A percentile compares a stretch with the other conserved stretches of the same genome.
Conservation (phyloP, 495 filamentous ascomycete species). For the Annulohypoxylon bovei region DNA sequence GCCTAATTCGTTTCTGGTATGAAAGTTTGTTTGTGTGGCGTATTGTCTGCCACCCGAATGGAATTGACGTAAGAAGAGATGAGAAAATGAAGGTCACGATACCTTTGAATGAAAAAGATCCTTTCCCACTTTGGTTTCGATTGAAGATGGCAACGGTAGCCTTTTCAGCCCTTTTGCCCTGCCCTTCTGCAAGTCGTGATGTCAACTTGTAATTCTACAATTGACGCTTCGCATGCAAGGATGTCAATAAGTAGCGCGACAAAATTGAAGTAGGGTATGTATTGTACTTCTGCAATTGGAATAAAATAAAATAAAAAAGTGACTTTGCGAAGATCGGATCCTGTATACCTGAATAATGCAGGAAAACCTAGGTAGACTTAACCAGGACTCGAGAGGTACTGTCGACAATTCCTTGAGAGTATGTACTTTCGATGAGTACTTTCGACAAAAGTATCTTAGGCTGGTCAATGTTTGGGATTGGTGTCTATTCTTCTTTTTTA, state of each 20-base stretch:
- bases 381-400: constrained; percentile 32
- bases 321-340: constrained; percentile 28
- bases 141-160: not conserved
- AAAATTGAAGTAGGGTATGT: not conserved
- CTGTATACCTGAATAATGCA: constrained; percentile 35
- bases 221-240: not conserved
- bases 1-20: not conserved
- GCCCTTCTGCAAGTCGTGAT: not conserved
- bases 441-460: constrained; percentile 30
- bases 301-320: constrained; percentile 23
- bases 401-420: constrained; percentile 9
- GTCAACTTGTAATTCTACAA: constrained; percentile 2
- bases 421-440: constrained; percentile 15
- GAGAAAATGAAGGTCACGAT: constrained; percentile 27
- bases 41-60: constrained; percentile 10
- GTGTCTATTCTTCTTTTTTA: constrained; percentile 30
- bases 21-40: constrained; percentile 14
- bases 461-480: constrained; percentile 41
- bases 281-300: not conserved
- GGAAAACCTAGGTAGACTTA: constrained; percentile 27
- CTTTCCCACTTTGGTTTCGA: not conserved
- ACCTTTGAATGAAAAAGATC: constrained; percentile 16
- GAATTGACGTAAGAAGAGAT: constrained; percentile 7
- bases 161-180: no score
- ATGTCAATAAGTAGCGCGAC: not conserved